phyloP scores from a whole-genome alignment of 345 rosid species.

The Acer negundo region DNA sequence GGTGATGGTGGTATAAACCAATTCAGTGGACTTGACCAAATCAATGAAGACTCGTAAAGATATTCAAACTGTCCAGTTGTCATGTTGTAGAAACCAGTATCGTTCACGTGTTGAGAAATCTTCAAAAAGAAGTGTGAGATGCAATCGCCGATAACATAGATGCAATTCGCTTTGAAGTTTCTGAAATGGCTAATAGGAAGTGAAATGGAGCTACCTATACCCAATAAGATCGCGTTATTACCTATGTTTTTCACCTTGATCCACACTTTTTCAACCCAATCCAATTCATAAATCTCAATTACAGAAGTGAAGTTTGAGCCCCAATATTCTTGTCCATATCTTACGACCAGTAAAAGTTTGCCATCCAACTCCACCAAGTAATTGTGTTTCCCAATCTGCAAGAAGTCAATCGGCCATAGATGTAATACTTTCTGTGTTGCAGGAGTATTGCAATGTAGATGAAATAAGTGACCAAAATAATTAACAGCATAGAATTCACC shows the following conservation, averaged over 20 bases:
- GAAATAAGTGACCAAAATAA: too few species aligned
- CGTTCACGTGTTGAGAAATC: not conserved
- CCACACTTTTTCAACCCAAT: not conserved
- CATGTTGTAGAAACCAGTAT: not conserved
- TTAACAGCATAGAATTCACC: too few species aligned
- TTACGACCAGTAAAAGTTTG: too few species aligned
- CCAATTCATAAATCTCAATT: not conserved
- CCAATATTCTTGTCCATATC: too few species aligned
- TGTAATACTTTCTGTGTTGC: too few species aligned
- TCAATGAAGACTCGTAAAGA: not conserved
- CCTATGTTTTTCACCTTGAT: not conserved
- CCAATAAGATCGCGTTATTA: not conserved
- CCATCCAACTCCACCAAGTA: too few species aligned
- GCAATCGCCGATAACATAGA: not conserved
- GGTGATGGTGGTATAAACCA: not conserved
- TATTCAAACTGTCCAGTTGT: not conserved
- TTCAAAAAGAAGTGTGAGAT: not conserved
- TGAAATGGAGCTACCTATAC: not conserved
- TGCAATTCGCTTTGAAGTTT: not conserved
- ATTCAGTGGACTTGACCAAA: not conserved
- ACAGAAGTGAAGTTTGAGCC: not conserved
- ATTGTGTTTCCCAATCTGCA: too few species aligned
- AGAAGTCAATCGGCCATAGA: too few species aligned
- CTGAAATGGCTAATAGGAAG: not conserved
- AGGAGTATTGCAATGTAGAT: too few species aligned